Conservation (phyloP, 176 grass and related monocot genomes). For the Canna indica region DNA sequence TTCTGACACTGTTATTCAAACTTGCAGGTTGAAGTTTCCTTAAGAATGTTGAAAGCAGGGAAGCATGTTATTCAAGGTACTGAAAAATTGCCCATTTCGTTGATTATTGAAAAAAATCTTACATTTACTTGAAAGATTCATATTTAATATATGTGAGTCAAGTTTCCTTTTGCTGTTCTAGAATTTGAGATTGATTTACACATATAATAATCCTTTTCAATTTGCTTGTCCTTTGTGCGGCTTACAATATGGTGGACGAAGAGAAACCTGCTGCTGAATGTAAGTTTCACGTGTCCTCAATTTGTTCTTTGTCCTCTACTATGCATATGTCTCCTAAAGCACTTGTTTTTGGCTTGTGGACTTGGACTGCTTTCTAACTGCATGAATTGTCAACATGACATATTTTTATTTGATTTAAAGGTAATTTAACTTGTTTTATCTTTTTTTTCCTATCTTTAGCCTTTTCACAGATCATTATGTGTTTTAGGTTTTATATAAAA, state of each 20-base stretch:
- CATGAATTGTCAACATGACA: not conserved
- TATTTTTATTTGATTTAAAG: not conserved
- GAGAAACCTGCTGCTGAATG: slow-evolving; percentile 98
- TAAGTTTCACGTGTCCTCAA: slow-evolving; percentile 30
- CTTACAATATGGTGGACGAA: slow-evolving; percentile 27
- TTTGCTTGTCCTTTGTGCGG: slow-evolving; percentile 32
- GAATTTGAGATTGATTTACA: slow-evolving; percentile 1
- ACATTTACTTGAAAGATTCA: not conserved
- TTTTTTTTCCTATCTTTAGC: not conserved
- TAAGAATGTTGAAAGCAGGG: slow-evolving; percentile 74
- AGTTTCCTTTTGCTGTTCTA: not conserved
- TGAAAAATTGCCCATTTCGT: not conserved
- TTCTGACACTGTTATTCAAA: not conserved
- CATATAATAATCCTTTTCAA: slow-evolving; percentile 21
- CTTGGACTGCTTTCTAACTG: not conserved
- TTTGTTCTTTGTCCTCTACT: not conserved
- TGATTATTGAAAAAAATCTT: not conserved
- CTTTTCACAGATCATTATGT: not conserved
- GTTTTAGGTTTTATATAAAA: not conserved
- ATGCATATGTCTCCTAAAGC: not conserved
- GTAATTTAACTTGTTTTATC: not conserved
- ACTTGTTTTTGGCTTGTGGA: not conserved
- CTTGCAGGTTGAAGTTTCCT: slow-evolving; percentile 82
- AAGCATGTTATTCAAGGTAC: slow-evolving; percentile 99
- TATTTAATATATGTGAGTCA: not conserved